Base-by-base conservation (phyloP, 495 filamentous ascomycete species). In the Talaromyces proteolyticus region DNA sequence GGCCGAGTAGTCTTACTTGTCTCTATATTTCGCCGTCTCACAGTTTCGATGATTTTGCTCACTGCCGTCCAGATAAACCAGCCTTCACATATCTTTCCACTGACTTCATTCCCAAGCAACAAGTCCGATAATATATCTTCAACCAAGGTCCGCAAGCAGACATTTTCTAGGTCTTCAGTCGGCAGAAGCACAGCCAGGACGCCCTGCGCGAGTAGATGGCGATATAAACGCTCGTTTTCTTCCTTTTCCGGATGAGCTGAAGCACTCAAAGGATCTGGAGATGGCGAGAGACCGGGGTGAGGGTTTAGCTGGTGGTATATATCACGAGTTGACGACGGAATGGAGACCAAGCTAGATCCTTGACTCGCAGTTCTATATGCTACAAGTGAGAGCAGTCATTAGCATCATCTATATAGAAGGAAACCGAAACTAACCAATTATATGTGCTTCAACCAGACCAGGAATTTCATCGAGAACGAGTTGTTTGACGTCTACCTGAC, bases 401-500 rank as follows among this genome's bases (percentile, higher is more conserved):
- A 45, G 26, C 29, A 47, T 24, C 34, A 7, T 41, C 52, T 20
- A 44, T n/a, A 49, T 41, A 39, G n/a, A 29, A 53, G 34, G 55
- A 55, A 52, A 53, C 55, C 50, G 7, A 55, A 51, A 70, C 80
- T 64, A 66, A 95, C 93, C 88, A 61, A 73, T 71, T 45, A 96
- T 72, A 67, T 96, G 93, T 51, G 77, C 78, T 61, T 91, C 84
- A 26, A 96, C 57, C 24, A 96, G 69, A 21, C 82, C 85, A 23
- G 93, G 89, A 7, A 97, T 71, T 63, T 97, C 94, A 68, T 98
- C 92, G 40, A 98, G 75, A 22, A 95, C 51, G 44, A 98, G 63
- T 53, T 84, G 79, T 63, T 91, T 84, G 43, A 96, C 67, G 65
- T 98, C 89, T 18, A 91, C 78, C 56, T 84, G 83, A 47, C 89